These are phyloP conservation scores for Cryptococcus neoformans DNA, from an alignment of 1,284 basidiomycete genomes.

Conservation along the genomic window DNA sequence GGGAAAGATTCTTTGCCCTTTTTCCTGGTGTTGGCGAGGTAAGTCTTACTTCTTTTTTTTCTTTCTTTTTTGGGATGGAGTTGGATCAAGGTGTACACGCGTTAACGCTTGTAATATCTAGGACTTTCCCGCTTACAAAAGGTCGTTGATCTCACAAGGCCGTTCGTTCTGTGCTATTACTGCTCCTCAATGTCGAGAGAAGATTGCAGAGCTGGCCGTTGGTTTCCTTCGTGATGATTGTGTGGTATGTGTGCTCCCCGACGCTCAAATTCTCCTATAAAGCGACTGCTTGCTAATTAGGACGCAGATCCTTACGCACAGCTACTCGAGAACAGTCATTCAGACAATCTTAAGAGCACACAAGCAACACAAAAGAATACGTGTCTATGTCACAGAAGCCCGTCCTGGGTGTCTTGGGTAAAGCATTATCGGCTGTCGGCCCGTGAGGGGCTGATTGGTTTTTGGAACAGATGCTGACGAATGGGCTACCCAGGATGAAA, in stretches of 20 bases:
- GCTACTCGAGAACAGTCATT: constrained; percentile 94
- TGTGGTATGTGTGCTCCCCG: constrained; percentile 58
- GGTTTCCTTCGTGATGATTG: constrained; percentile 94
- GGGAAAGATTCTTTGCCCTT: constrained; percentile 46
- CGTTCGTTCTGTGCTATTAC: constrained; percentile 45
- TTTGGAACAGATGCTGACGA: neutral
- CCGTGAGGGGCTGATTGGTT: no score
- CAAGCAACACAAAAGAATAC: constrained; percentile 80
- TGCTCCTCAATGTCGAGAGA: constrained; percentile 80
- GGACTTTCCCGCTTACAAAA: constrained; percentile 46
- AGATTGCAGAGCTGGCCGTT: constrained; percentile 84
- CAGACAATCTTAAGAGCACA: constrained; percentile 86
- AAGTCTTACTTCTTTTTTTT: constrained; percentile 8
- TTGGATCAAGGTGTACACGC: neutral
- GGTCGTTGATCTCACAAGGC: constrained; percentile 43
- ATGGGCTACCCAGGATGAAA: constrained; percentile 61
- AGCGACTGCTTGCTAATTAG: neutral
- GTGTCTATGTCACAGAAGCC: constrained; percentile 78
- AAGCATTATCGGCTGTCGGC: neutral
- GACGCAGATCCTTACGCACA: constrained; percentile 89
- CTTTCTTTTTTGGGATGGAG: no score
- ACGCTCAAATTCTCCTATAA: neutral
- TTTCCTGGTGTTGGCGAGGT: constrained; percentile 35
- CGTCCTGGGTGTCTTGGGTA: constrained; percentile 38
- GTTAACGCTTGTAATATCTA: constrained; percentile 5